Base-by-base conservation (phyloP, 345 rosid genomes). In the Lumnitzera racemosa region DNA sequence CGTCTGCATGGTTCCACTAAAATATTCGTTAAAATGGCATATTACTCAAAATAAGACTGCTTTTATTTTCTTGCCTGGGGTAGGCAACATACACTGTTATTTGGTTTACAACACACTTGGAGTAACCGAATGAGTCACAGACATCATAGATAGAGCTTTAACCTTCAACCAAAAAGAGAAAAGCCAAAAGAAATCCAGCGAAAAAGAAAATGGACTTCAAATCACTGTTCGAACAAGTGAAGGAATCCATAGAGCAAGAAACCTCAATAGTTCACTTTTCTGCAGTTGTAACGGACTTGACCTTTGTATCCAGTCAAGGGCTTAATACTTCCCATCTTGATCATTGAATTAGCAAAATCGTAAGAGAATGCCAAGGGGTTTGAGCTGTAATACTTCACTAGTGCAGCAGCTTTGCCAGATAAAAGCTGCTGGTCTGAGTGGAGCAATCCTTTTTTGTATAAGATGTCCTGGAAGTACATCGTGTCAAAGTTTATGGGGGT, bases 241-340 rank as follows among this genome's bases (percentile, higher is more conserved):
- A 29, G 36, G 7, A 3, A 29, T 36, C 7, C 43, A 4, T 9
- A 36, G 43, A 6, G 7, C 43, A 36, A 7, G 1, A 9, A 36
- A 36, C 43, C 31, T 36, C 43, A 36, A 9, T 36, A 14, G 63
- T 81, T 78, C 47, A 73, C 62, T 29, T 0, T 55, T 60, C 77
- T 47, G 70, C 84, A 85, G 23, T 74, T 73, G 14, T 8, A 27
- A 24, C 86, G 80, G 65, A 78, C 62, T 59, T 78, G 75, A 13
- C 88, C 88, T 23, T 66, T 31, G 0, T 61, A 14, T 24, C 86
- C 84, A 0, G 79, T 80, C 68, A 76, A 59, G 12, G 78, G 77
- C 51, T 73, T 76, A 5, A 78, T 71, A 14, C 76, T 82, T 20
- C 87, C 87, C 88, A 85, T 78, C 67, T 75, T 85, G 13, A 78